Base-by-base conservation (phyloP, 306 rosid genomes). In the Prunus davidiana region DNA sequence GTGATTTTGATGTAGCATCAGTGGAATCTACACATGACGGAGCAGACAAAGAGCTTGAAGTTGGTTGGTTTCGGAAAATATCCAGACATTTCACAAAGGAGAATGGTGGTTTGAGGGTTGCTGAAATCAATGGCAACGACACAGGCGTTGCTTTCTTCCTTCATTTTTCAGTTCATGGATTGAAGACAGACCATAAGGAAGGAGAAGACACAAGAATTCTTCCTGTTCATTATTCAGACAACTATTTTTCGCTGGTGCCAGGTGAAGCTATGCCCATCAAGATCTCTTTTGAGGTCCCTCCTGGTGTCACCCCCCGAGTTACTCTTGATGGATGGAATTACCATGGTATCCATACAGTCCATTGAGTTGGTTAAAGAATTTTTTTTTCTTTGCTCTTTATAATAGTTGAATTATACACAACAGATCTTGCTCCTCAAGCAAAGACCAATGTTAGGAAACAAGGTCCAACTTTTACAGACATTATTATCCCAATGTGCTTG, bases 191-290 rank as follows among this genome's bases (percentile, higher is more conserved):
- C 62, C 71, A 16, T 56, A 86, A 80, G 76, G 88, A 89, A 81
- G 93, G 91, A 73, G 91, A 87, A 56, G 96, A 92, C 86, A 86
- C 97, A 27, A 85, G 98, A 87, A 90, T 95, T 79, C 93, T 95
- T 62, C 96, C 93, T 0, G 96, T 95, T 80, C 96, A 92, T 82
- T 92, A 95, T 84, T 87, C 97, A 1, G 96, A 92, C 80, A 95
- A 92, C 90, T 95, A 95, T 69, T 87, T 95, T 82, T 91, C 97
- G 14, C 86, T 92, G 61, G 89, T 92, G 38, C 96, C 98, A 0
- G 97, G 96, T 45, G 97, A 94, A 84, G 67, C 64, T 69, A 80
- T 90, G 85, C 84, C 89, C 5, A 67, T 92, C 52, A 85, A 83
- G 54, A 75, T 94, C 81, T 78, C 89, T 45, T 94, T 94, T 20